These are phyloP conservation scores for Pythium utonaiense DNA, from an alignment of 352 stramenopile species.

Conservation along the genomic window DNA sequence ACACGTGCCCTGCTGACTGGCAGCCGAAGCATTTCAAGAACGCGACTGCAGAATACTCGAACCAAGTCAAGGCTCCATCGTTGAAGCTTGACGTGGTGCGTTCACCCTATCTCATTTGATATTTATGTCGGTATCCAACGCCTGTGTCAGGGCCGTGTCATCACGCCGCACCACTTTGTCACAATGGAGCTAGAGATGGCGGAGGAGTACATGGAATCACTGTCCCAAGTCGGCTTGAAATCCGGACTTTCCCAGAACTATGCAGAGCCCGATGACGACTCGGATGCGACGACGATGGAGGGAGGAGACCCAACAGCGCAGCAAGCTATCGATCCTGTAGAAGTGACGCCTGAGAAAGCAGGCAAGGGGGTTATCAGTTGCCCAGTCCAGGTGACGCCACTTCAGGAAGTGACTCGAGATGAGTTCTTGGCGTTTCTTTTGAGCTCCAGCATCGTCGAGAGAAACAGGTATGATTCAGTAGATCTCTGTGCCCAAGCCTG, in stretches of 20 bases:
- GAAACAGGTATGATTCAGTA: conserved; percentile 7
- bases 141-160: conserved; percentile 34
- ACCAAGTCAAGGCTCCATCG: conserved; percentile 16
- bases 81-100: conserved; percentile 32
- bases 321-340: no score
- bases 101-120: background rate
- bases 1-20: conserved; percentile 28
- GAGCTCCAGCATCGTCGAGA: conserved; percentile 5
- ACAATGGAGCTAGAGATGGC: conserved; percentile 31
- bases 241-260: background rate
- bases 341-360: background rate
- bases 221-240: conserved; percentile 10
- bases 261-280: conserved; percentile 9
- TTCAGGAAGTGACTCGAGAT: background rate
- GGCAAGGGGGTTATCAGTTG: background rate
- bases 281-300: background rate
- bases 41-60: conserved; percentile 10
- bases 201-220: conserved; percentile 23
- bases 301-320: background rate
- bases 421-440: conserved; percentile 8
- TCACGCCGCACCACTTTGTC: conserved; percentile 33
- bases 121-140: no score
- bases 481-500: no score
- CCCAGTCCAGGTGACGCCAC: background rate
- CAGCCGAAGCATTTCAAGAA: conserved; percentile 35